A percentile compares a stretch with the other conserved stretches of the same genome.
Evolutionary conservation across 306 rosid genomes (phyloP).

Genomic region (Adenanthera pavonina): DNA sequence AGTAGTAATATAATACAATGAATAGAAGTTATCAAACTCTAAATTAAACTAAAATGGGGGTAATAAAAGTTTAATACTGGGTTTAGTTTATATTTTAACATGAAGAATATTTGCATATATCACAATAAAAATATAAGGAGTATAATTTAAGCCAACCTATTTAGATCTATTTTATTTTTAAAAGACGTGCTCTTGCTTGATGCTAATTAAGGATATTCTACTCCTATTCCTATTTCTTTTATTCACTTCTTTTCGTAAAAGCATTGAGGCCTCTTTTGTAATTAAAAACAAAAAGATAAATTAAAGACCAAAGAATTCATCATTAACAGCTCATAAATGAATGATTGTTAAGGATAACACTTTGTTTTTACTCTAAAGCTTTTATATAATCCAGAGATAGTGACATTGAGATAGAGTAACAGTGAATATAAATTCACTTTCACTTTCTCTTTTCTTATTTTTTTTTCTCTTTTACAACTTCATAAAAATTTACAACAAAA

Average conservation of each 20-base stretch:
- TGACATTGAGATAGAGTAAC: not conserved
- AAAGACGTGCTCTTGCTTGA: not conserved
- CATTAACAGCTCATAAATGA: not conserved
- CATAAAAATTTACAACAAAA: not conserved
- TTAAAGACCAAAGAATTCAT: not conserved
- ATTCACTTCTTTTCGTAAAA: not conserved
- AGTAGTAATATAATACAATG: not conserved
- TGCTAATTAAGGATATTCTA: not conserved
- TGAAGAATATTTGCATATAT: no score
- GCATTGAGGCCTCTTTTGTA: not conserved
- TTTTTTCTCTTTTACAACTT: not conserved
- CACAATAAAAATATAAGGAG: no score
- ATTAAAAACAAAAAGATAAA: not conserved
- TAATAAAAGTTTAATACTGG: not conserved
- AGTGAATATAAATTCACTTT: not conserved
- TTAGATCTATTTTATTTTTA: not conserved
- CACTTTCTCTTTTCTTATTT: not conserved
- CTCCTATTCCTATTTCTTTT: not conserved
- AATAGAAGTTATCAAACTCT: not conserved
- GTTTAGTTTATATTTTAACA: no score
- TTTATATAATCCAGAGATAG: not conserved
- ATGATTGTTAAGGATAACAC: not conserved
- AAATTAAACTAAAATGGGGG: not conserved
- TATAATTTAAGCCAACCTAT: no score
- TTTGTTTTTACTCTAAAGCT: not conserved